Evolutionary conservation across 306 rosid species (phyloP).

Genomic region (Gastrolobium villosum): DNA sequence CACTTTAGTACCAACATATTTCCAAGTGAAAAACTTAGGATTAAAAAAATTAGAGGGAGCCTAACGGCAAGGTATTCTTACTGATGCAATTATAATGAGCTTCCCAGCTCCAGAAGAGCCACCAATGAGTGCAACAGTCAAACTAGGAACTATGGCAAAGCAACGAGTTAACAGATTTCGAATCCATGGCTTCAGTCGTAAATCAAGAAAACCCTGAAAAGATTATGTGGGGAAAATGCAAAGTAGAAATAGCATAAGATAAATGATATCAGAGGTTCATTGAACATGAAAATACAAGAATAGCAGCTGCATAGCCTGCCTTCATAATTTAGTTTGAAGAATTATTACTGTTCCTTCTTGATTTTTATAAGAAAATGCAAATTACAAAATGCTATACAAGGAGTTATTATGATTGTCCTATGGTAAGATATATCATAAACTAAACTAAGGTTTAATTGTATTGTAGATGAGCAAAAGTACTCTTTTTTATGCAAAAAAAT

Average conservation of each 20-base stretch:
- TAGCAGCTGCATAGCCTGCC: background rate
- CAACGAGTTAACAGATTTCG: slow-evolving; percentile 79
- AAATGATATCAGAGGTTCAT: background rate
- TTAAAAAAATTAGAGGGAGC: background rate
- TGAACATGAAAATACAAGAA: background rate
- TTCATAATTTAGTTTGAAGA: background rate
- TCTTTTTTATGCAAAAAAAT: background rate
- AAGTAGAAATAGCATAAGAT: background rate
- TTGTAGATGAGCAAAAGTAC: background rate
- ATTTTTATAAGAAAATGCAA: background rate
- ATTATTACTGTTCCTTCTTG: background rate
- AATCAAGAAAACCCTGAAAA: slow-evolving; percentile 82
- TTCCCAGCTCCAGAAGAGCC: slow-evolving; percentile 90
- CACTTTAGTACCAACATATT: background rate
- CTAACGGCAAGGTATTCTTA: slow-evolving; percentile 49
- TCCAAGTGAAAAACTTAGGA: background rate
- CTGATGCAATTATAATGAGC: slow-evolving; percentile 85
- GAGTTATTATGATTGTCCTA: background rate
- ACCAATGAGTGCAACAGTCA: slow-evolving; percentile 81
- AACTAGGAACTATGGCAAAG: slow-evolving; percentile 88
- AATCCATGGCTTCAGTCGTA: slow-evolving; percentile 74
- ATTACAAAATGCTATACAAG: background rate
- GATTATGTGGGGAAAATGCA: slow-evolving; percentile 3
- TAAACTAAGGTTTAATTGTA: background rate
- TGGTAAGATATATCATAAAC: background rate